Evolutionary conservation across 192 early-diverging fungal genomes (phyloP), one percentile per base, ranked within the genome.

Genomic region (Physocladia obscura): DNA sequence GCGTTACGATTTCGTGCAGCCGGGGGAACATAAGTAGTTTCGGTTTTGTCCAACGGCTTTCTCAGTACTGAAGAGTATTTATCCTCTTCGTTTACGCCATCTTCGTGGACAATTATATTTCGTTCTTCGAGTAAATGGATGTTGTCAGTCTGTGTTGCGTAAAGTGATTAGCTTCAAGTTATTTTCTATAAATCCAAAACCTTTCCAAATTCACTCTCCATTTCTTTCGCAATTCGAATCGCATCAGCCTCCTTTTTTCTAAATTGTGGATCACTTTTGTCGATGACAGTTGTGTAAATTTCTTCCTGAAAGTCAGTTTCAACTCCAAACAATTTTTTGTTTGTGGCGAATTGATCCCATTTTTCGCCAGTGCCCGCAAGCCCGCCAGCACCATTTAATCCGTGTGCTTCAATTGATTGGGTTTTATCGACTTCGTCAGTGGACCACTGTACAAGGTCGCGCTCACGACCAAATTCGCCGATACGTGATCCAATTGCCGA

Each of bases 301-400:
- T 96, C 94, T 62, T 97, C 95, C 70, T 97, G 82, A 81, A 93
- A 99, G 76, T 99, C 94, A 2, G 96, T 95, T 4, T 83, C 92
- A 50, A 99, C 86, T 1, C 97, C 97, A 87, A 99, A 99, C 47
- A 93, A 82, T 63, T 82, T 75, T 76, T 96, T 93, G 70, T 99
- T 99, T 2, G 85, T 90, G 3, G 88, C 91, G 86, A 99, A 99
- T 76, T 99, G 97, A 77, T 99, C 95, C 97, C 97, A 99, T 21
- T 76, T 75, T 22, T 76, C 82, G 11, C 65, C 64, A 17, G 77
- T 37, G n/a, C n/a, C n/a, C 17, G 50, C 19, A 8, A n/a, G 32
- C 26, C 24, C 39, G 22, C 49, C 36, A 39, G 51, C 19, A n/a
- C 57, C 34, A 56, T 73, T 74, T n/a, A n/a, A n/a, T 49, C 69